Evolutionary conservation across 441 rosid species (phyloP), one percentile per base, ranked within the genome.

Genomic region (Eruca vesicaria): DNA sequence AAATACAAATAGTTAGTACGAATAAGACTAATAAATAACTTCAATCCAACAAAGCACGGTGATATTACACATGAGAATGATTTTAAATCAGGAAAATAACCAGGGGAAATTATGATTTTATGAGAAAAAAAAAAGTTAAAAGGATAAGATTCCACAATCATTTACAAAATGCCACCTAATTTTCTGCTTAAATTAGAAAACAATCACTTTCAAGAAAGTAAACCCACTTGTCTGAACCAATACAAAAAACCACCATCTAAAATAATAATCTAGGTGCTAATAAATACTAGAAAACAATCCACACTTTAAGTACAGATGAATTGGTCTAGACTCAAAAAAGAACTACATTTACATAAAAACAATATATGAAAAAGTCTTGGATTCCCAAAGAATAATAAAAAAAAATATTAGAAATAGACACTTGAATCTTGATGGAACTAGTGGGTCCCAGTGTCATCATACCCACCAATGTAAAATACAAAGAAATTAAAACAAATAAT

Each of bases 81-180:
- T 50, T 45, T 45, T 45, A 45, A 11, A 19, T 9, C 32, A 15
- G 29, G 33, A 50, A 43, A 67, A 75, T 35, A 68, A 32, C 61
- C 5, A 12, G 2, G 12, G 10, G 29, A 21, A 15, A 64, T 56
- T 12, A 19, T 52, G 21, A 16, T 45, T 50, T 18, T 19, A 55
- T 41, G 20, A 9, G 31, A 70, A 55, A 67, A 2, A 12, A 2
- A 23, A 35, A 65, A 26, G n/a, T n/a, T n/a, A 60, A 28, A 29
- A 33, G 76, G 79, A 77, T 71, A 78, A 78, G 80, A 66, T 60
- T 72, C 69, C 68, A 62, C 28, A 61, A 52, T 71, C 63, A 53
- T 45, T 72, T 19, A 19, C 50, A 66, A 10, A 52, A 2, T 53
- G 77, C 77, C 81, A 72, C 69, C 65, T 72, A 66, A 72, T 72